Percentiles rank a stretch among this genome's conserved stretches.
phyloP scores from a whole-genome alignment of 83 land plant genomes.

The Isoetes engelmannii region DNA sequence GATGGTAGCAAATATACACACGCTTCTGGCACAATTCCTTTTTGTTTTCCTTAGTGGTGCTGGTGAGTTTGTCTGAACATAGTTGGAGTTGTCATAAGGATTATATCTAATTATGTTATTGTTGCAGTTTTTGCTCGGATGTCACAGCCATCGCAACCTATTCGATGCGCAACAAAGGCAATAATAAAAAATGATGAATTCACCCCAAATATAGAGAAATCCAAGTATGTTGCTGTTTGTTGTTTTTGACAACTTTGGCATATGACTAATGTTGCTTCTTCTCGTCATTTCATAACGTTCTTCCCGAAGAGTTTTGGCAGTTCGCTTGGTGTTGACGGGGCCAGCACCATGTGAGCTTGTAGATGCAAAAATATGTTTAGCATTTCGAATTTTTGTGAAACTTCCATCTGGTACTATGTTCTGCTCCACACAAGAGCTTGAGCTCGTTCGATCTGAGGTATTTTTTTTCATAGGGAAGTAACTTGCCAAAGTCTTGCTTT shows the following conservation, averaged over 20 bases:
- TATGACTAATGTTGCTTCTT: background rate
- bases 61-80: constrained; percentile 19
- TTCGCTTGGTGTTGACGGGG: constrained; percentile 33
- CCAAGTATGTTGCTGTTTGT: no score
- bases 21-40: constrained; percentile 37
- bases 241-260: background rate
- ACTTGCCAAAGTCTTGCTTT: background rate
- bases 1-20: constrained; percentile 42
- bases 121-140: constrained; percentile 44
- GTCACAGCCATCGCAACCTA: constrained; percentile 45
- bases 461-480: background rate
- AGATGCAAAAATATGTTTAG: constrained; percentile 38
- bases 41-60: constrained; percentile 50
- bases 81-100: background rate
- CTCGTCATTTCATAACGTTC: background rate
- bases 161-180: constrained; percentile 37
- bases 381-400: constrained; percentile 29
- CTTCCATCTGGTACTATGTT: constrained; percentile 31
- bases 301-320: constrained; percentile 19
- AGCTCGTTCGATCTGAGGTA: constrained; percentile 20
- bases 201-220: background rate
- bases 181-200: constrained; percentile 40
- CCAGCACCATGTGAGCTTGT: constrained; percentile 36
- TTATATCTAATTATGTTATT: background rate
- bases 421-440: constrained; percentile 31